Evolutionary conservation across 2,329 filamentous ascomycete genomes (phyloP).

Genomic region (Trichocomaceae sp.): DNA sequence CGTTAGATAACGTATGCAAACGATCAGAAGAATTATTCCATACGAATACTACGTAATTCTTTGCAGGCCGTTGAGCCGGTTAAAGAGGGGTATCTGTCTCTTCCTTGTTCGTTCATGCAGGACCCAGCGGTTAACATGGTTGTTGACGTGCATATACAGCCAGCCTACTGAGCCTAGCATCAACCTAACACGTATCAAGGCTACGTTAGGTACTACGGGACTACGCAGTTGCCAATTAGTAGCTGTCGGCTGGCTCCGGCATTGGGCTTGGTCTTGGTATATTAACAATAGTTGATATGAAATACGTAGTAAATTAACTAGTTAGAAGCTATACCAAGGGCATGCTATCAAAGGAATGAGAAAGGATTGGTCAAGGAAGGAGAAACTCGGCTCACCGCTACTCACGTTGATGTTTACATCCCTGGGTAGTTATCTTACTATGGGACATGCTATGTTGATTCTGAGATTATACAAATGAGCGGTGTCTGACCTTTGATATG

Average conservation of each 20-base stretch:
- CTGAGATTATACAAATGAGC: neutral
- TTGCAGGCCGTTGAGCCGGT: too few relatives aligned
- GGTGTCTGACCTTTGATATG: neutral
- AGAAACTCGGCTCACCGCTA: neutral
- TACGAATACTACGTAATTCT: too few relatives aligned
- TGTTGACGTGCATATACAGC: constrained; percentile 7
- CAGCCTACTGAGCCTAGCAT: neutral
- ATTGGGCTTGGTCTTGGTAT: neutral
- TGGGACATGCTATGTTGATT: too few relatives aligned
- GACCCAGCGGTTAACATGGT: constrained; percentile 5
- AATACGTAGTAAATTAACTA: neutral
- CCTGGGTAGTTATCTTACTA: neutral
- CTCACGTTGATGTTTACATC: neutral
- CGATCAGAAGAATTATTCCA: neutral
- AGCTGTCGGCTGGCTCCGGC: constrained; percentile 8
- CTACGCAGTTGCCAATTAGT: neutral
- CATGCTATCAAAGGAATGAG: neutral
- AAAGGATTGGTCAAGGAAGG: neutral
- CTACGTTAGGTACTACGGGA: neutral
- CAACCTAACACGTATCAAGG: neutral
- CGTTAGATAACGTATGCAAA: neutral
- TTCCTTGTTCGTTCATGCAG: constrained; percentile 7
- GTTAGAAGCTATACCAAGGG: too few relatives aligned
- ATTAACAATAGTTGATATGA: neutral
- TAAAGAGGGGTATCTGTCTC: neutral